Base-by-base conservation (phyloP, 768 basidiomycete genomes). In the Suillus luteus region DNA sequence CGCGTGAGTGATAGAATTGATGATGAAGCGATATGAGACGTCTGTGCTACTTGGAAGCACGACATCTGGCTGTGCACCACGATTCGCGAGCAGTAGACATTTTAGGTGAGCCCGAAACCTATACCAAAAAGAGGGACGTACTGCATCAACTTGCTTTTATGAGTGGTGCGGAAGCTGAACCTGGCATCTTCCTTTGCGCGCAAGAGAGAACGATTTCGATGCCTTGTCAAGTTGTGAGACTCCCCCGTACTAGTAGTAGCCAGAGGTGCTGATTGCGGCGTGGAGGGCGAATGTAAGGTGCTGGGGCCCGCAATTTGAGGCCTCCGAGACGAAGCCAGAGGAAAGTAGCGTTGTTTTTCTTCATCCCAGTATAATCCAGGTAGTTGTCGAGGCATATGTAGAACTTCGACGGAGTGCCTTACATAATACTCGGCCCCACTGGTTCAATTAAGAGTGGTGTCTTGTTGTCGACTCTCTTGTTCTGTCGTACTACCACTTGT, bases 321-420 rank as follows among this genome's bases (percentile, higher is more conserved):
- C 27, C 49, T 17, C 44, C 73, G 76, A n/a, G 40, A 12, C 1
- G 82, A 82, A 27, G 82, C 78, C 14, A 81, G 40, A 27, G 87
- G 84, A 67, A 87, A 89, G 71, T 89, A 88, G 11, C 87, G 80
- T 46, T 84, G 82, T 61, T 72, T 76, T 40, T 70, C 69, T 64
- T 76, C 70, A 68, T 89, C 86, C 76, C 81, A 89, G 69, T 83
- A 84, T 59, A 87, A 73, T 1, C 87, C 87, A 58, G 86, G 84
- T 12, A 87, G 77, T 14, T 82, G 75, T 62, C 71, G 76, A 59
- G 82, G 80, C 83, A 85, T 85, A 58, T n/a, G 8, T 51, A 44
- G 22, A 33, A 31, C 31, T 43, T 22, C 7, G 9, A 33, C 31
- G 33, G 17, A 31, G 51, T 31, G 51, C 51, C 27, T 52, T 52